Conservation (phyloP, 139 green algal species). For the Pycnococcus provasolii region DNA sequence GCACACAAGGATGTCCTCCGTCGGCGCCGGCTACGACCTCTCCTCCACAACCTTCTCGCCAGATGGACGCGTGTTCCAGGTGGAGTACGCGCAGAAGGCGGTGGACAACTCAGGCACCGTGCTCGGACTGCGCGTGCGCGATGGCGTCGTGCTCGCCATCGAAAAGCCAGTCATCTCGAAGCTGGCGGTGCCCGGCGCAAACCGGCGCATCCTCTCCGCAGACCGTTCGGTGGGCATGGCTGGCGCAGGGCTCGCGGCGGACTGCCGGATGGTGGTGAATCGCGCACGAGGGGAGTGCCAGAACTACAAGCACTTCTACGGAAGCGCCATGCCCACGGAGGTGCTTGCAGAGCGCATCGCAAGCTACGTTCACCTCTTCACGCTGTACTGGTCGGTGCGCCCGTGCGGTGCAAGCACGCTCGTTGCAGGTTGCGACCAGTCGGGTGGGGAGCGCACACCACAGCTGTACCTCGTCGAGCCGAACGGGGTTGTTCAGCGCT, state of each 20-base stretch:
- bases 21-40: slow-evolving; percentile 73
- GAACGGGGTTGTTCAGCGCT: slow-evolving; percentile 61
- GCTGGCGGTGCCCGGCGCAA: slow-evolving; percentile 82
- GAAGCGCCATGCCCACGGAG: slow-evolving; percentile 76
- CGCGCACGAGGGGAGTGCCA: slow-evolving; percentile 58
- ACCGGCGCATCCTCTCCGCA: slow-evolving; percentile 70
- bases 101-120: slow-evolving; percentile 88
- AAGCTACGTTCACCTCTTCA: slow-evolving; percentile 90
- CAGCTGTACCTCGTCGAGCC: slow-evolving; percentile 87
- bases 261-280: slow-evolving; percentile 68
- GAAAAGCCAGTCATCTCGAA: slow-evolving; percentile 95
- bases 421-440: slow-evolving; percentile 64
- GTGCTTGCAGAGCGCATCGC: slow-evolving; percentile 82
- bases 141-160: slow-evolving; percentile 79
- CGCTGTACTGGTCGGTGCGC: slow-evolving; percentile 86
- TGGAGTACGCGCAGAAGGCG: slow-evolving; percentile 96
- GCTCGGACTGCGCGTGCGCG: slow-evolving; percentile 77
- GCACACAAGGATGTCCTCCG: slow-evolving; percentile 5
- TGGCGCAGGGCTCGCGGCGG: slow-evolving; percentile 37
- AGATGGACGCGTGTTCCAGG: slow-evolving; percentile 95
- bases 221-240: slow-evolving; percentile 77
- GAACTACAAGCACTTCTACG: slow-evolving; percentile 81
- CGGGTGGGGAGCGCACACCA: slow-evolving; percentile 47
- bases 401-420: slow-evolving; percentile 71
- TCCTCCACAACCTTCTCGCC: slow-evolving; percentile 90